Base-by-base conservation (phyloP, 768 basidiomycete species). In the Boletellus sp. region DNA sequence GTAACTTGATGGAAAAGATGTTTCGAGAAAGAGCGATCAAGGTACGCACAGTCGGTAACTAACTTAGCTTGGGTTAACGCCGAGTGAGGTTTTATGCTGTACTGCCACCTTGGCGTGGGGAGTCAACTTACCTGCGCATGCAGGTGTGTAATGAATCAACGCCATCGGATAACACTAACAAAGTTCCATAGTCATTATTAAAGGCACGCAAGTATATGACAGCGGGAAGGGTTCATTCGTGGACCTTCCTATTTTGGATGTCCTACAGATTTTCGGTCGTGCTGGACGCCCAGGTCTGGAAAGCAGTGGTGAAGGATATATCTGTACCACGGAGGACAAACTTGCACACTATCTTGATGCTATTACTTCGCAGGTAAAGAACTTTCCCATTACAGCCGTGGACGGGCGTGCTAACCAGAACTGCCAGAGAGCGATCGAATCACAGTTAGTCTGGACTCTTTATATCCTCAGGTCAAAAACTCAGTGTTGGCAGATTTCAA, bases 21-120 rank as follows among this genome's bases (percentile, higher is more conserved):
- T 98, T 99, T 54, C 89, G 88, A 60, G 86, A 87, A 15, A 80
- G 83, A 61, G 87, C 81, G 9, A 93, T 97, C 68, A 99, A 98
- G 78, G 95, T 94, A 24, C 48, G 51, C 38, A 54, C 45, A 26
- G 42, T 40, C 13, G 13, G 2, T 16, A 19, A 16, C 45, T 32
- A 19, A 44, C 40, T 24, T 15, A 11, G 12, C 35, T 13, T 13
- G 16, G 33, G 1, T 42, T 53, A 19, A 61, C 44, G 9, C 11
- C 13, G 3, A 41, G 8, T 20, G 59, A 96, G 94, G 94, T 99
- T 44, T 74, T 99, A 16, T 96, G 92, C 68, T 99, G 96, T 73
- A 99, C 96, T 2, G 92, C 96, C 6, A 99, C 96, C 3, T 77
- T 99, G 37, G 96, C 96, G 5, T 99, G 96, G 96, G 96, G 96